Percentiles rank a stretch among this genome's conserved stretches.
These are phyloP conservation scores for Polytrichum formosum DNA, from an alignment of 225 moss, liverwort and hornwort genomes.

Conservation along the genomic window DNA sequence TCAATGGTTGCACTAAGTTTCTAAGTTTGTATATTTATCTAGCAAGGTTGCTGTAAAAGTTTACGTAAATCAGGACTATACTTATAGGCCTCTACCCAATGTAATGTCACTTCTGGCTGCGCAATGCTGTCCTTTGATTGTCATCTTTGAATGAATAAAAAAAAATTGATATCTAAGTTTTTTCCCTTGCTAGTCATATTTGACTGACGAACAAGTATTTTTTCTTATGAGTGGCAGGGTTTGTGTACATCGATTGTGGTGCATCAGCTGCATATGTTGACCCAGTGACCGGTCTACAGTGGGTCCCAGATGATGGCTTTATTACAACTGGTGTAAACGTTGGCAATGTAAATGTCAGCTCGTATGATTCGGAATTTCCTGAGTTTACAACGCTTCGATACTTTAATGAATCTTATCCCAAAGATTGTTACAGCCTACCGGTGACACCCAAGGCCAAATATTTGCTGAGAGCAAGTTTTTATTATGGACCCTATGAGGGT, in stretches of 20 bases:
- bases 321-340: slow-evolving; percentile 3
- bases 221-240: background rate
- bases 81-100: too few relatives aligned
- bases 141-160: too few relatives aligned
- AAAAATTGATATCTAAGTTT: too few relatives aligned
- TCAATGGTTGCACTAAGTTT: too few relatives aligned
- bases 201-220: too few relatives aligned
- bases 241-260: slow-evolving; percentile 3
- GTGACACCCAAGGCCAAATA: slow-evolving; percentile 17
- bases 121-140: too few relatives aligned
- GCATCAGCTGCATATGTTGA: background rate
- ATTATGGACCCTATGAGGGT: slow-evolving; percentile 23
- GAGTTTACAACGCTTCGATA: slow-evolving; percentile 17
- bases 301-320: background rate
- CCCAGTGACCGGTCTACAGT: background rate
- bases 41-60: too few relatives aligned
- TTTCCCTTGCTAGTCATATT: too few relatives aligned
- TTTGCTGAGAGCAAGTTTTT: slow-evolving; percentile 25
- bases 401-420: slow-evolving; percentile 8
- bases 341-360: background rate
- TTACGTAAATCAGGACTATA: too few relatives aligned
- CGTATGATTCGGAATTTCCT: background rate
- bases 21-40: too few relatives aligned
- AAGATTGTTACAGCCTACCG: slow-evolving; percentile 22
- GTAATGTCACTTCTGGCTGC: too few relatives aligned